phyloP scores from a whole-genome alignment of 176 grass and related monocot species.

The Juncus inflexus region DNA sequence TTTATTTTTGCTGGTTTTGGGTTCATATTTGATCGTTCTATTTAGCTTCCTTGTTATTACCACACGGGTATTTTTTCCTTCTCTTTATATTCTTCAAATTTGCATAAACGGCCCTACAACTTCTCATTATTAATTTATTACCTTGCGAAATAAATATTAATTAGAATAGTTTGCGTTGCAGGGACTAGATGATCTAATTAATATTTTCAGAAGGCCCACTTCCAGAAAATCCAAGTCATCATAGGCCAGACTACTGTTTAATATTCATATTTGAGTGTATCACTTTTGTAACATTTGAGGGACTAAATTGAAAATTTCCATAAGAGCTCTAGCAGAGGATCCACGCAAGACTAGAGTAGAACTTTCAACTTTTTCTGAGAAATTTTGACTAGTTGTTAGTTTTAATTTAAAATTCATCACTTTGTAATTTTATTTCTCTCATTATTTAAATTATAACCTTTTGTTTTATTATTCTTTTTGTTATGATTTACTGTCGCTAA shows the following conservation, averaged over 20 bases:
- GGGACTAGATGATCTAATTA: conserved; percentile 98
- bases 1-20: conserved; percentile 68
- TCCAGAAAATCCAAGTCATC: conserved; percentile 73
- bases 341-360: too few species aligned
- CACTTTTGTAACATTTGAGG: background rate
- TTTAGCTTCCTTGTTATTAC: conserved; percentile 96
- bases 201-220: conserved; percentile 87
- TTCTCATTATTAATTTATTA: background rate
- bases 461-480: conserved; percentile 3
- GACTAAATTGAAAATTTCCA: background rate
- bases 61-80: conserved; percentile 59
- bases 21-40: conserved; percentile 88
- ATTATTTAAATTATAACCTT: conserved; percentile 13
- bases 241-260: conserved; percentile 46
- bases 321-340: conserved; percentile 5
- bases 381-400: conserved; percentile 23
- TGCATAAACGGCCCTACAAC: background rate
- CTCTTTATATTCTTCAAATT: background rate
- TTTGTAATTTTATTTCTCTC: background rate
- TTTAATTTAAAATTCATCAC: background rate
- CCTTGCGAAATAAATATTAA: background rate
- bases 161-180: conserved; percentile 23
- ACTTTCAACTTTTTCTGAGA: background rate
- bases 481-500: too few species aligned
- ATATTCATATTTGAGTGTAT: conserved; percentile 37